Evolutionary conservation across 1,139 yeast genomes (phyloP), one percentile per base, ranked within the genome.

Genomic region (Hyphopichia khmerensis): DNA sequence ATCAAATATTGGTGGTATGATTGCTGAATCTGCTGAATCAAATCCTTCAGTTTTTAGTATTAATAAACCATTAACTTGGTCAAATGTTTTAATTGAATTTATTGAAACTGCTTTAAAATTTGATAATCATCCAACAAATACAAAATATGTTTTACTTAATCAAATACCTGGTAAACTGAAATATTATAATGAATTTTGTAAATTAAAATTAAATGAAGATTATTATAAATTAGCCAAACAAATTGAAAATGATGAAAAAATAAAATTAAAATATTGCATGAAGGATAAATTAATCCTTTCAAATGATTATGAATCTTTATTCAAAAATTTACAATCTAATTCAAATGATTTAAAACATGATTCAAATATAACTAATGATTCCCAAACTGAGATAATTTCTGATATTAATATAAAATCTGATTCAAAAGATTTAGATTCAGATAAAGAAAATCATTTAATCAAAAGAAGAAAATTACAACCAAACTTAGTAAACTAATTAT

Each of bases 21-120:
- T 91, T 51, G 99, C 97, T 1, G 87, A 90, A 40, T 81, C 83
- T 27, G 98, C 97, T 0, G 98, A 93, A 62, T 59, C 77, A 9
- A 91, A 93, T 57, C 93, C 96, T 7, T 76, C 96, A 1, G 84
- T 89, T 39, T 93, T 93, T 59, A 59, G 64, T 14, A 40, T 48
- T 9, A 59, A 59, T 10, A 52, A 55, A 0, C 81, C 87, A 1
- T 56, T 73, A 37, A 70, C 79, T 0, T 87, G 93, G 85, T 69
- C 66, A 29, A 59, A 67, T 21, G 67, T 80, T 4, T 74, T 79
- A 11, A 69, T 67, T 36, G 86, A 87, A 49, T 87, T 79, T 49
- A 57, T 82, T 30, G 60, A 67, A n/a, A 57, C 79, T 19, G 84
- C 91, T 11, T 56, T 64, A 24, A 55, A 71, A 44, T 79, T 73